Base-by-base conservation (phyloP, 371 early-diverging fungal species). In the Circinella minor region DNA sequence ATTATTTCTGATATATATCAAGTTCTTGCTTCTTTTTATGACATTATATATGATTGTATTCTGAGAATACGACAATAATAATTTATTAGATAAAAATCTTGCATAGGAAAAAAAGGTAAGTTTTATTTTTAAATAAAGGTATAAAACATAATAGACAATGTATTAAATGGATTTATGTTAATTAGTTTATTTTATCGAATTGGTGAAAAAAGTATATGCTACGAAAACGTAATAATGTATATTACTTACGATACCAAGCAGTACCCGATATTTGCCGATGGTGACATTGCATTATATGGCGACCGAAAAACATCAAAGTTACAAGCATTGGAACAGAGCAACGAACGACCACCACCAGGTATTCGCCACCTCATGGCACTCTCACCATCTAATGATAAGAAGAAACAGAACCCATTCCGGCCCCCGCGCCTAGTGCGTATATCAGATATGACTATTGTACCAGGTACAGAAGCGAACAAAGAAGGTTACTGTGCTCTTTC, bases 261-360 rank as follows among this genome's bases (percentile, higher is more conserved):
- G 57, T 57, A 57, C 36, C 57, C 57, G 20, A 57, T 57, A 57
- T 57, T 57, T 4, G 57, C 57, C 4, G 57, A 57, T 57, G 27
- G 57, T 34, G 57, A 57, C 14, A 34, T 57, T 34, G 57, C 57
- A 34, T 34, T 57, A 34, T 57, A 57, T 34, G 57, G 57, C 27
- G 36, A 57, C 27, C 57, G 27, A 11, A 18, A 34, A 34, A 57
- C 20, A 27, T 34, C 57, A 4, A 57, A 34, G 14, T n/a, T 57
- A 34, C 57, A 57, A 57, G 57, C 57, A 57, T 27, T 57, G 57
- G 57, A 57, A 57, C 20, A 27, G 36, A 57, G 57, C 57, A 57
- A 34, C 27, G 57, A 57, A n/a, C 57, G 57, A 27, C 57, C 57
- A n/a, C 57, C 57, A 27, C 57, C 57, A 5, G 57, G 57, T 13